Base-by-base conservation (phyloP, 2,329 filamentous ascomycete species). In the Aotearoamyces nothofagi region DNA sequence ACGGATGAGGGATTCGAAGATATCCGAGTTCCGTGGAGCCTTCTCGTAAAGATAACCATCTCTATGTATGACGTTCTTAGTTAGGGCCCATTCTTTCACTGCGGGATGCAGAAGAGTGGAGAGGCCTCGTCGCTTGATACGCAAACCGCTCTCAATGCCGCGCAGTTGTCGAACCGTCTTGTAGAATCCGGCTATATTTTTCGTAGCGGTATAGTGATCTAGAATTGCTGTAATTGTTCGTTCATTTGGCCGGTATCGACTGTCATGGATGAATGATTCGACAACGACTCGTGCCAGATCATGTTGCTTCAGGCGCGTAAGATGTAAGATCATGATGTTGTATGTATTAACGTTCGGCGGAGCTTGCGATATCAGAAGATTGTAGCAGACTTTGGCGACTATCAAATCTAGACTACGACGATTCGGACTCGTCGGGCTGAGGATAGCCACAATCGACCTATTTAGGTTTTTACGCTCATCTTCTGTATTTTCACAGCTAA, bases 311-410 rank as follows among this genome's bases (percentile, higher is more conserved):
- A 62, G 46, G 17, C 58, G 56, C 29, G 65, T 60, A 28, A 87
- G 71, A n/a, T 68, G 66, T n/a, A 66, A 49, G 3, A 87, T 63
- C 15, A 90, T 59, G 9, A 64, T 62, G 44, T 84, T 84, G 54
- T 74, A 82, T 3, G 74, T 82, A 38, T 71, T 60, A 19, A 79
- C 63, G 36, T 69, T 69, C 1, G 79, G 77, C 0, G 71, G 66
- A 11, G 67, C 57, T 2, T 61, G 49, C 3, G 69, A 71, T 3
- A 69, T 55, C 10, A 82, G 59, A 3, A 90, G 54, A 43, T 81
- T 82, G 50, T 75, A 74, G 33, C 58, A 63, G 11, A 69, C 51
- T 31, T 57, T 55, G 8, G 46, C 38, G 22, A 52, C 26, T 27
- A 46, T 39, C 8, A 45, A 27, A 26, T 46, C 38, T 5, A 46